Conservation (phyloP, 495 filamentous ascomycete genomes). For the Neurospora discreta region DNA sequence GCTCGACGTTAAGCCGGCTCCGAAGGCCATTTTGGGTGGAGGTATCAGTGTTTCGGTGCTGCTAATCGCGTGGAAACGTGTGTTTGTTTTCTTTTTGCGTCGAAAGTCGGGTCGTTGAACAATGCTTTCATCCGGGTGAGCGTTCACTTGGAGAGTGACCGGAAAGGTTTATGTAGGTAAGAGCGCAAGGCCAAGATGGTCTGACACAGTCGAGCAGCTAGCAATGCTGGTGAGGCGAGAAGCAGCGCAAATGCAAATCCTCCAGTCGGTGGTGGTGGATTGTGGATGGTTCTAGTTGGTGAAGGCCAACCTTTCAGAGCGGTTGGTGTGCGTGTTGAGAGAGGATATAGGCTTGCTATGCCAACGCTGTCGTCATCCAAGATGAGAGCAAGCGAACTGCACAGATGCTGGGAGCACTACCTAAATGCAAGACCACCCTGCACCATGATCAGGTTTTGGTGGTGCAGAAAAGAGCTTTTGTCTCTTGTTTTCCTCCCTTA, state of each 20-base stretch:
- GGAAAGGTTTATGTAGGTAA: neutral
- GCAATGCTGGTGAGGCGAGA: neutral
- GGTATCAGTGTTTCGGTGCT: neutral
- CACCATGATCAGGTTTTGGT: neutral
- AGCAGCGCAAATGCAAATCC: neutral
- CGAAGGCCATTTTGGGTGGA: constrained; percentile 24
- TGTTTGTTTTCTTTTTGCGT: neutral
- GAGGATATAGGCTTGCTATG: neutral
- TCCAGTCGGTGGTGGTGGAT: neutral
- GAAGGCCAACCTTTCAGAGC: neutral
- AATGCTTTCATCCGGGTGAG: neutral
- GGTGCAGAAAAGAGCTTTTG: neutral
- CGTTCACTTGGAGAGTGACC: neutral
- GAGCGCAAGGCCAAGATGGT: neutral
- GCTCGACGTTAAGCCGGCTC: constrained; percentile 13
- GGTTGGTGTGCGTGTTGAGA: neutral
- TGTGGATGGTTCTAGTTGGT: neutral
- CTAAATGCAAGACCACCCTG: neutral
- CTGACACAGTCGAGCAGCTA: neutral
- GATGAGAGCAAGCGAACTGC: neutral
- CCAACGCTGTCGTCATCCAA: neutral
- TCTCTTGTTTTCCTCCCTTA: neutral
- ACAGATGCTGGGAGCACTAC: neutral
- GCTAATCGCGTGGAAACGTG: neutral
- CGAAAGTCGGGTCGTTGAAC: too few relatives aligned